phyloP scores from a whole-genome alignment of 2,329 filamentous ascomycete genomes.

The Ophiostoma tasmaniense region DNA sequence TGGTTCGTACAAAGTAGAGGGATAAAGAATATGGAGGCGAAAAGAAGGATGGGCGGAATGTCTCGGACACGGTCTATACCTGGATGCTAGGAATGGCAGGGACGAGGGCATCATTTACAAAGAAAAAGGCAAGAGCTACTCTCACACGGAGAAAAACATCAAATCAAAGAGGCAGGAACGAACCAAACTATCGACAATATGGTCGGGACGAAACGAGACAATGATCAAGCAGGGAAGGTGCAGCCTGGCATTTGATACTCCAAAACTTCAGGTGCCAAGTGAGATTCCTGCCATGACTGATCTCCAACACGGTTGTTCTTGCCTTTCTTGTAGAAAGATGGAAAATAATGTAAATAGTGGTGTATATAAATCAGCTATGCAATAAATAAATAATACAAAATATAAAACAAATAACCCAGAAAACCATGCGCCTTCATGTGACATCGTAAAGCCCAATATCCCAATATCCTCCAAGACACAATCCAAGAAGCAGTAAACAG shows the following conservation, averaged over 20 bases:
- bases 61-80: not conserved
- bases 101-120: not conserved
- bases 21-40: not conserved
- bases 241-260: not conserved
- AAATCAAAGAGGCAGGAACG: not conserved
- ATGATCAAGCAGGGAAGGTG: not conserved
- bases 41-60: not conserved
- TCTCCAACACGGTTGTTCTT: not conserved
- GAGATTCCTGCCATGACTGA: not conserved
- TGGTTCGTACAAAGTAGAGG: no score
- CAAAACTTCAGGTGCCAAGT: not conserved
- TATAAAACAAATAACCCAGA: not conserved
- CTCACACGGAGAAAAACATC: not conserved
- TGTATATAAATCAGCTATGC: not conserved
- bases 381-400: not conserved
- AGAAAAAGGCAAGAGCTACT: no score
- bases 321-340: not conserved
- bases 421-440: not conserved
- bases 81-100: not conserved
- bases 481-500: not conserved
- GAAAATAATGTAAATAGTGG: not conserved
- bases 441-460: conserved; percentile 3
- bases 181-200: not conserved
- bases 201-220: not conserved
- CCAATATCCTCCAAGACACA: not conserved